Base-by-base conservation (phyloP, 257 asterid species). In the Petunia axillaris region DNA sequence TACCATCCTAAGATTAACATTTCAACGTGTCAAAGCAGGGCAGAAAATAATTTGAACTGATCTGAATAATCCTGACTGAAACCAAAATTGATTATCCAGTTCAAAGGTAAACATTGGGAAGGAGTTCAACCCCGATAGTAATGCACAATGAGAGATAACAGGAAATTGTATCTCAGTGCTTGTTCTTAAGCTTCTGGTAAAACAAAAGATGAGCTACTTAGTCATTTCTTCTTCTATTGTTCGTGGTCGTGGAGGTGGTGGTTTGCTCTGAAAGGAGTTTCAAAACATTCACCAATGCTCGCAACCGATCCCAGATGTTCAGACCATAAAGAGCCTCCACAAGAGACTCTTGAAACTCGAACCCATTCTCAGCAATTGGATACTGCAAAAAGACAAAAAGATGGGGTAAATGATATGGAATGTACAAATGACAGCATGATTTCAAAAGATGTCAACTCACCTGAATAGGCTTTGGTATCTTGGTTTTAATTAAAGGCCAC, bases 391-490 rank as follows among this genome's bases (percentile, higher is more conserved):
- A 53, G 25, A 62, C 55, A 38, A 9, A 58, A 16, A 71, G 74
- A 86, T 52, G 88, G 59, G 2, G 71, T 53, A 53, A 63, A 76
- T n/a, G 54, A 1, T 3, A 53, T 2, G 40, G 13, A 55, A 35
- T 8, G 79, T 48, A 11, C 1, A 48, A 79, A 79, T 14, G 16
- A 54, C 4, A 25, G 58, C 57, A 2, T 75, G 41, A 37, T 35
- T 78, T 6, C 16, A 63, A n/a, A 46, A 35, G 37, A 63, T 14
- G 75, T 36, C 4, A 63, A 36, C 77, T 80, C 70, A 93, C 99
- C 98, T 91, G 97, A 70, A 96, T 94, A 81, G 99, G 99, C 86
- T 92, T 94, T 10, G 98, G 99, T 84, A 94, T 94, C 87, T 86
- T 91, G 59, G 99, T 96, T 87, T 94, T 96, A 85, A 96, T 81